A percentile compares a stretch with the other conserved stretches of the same genome.
phyloP scores from a whole-genome alignment of 768 basidiomycete genomes.

The Gymnopilus dilepis region DNA sequence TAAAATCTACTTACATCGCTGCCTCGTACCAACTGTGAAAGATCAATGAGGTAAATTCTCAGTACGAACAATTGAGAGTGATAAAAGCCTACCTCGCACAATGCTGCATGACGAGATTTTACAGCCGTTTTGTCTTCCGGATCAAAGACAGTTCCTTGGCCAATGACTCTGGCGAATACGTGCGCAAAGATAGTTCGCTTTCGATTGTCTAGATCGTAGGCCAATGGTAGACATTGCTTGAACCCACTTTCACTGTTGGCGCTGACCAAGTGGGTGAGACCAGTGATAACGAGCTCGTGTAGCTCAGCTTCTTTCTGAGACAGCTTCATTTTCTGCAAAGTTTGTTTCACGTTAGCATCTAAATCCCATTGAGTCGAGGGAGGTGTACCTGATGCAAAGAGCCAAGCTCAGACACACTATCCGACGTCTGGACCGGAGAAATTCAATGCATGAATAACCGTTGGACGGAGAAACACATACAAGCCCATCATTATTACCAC shows the following conservation, averaged over 20 bases:
- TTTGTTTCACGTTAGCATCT: not conserved
- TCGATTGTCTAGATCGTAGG: conserved; percentile 72
- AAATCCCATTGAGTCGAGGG: not conserved
- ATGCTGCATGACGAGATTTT: conserved; percentile 52
- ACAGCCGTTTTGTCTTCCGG: conserved; percentile 55
- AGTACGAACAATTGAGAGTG: not conserved
- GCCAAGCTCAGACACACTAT: conserved; percentile 54
- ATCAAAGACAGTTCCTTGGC: conserved; percentile 80
- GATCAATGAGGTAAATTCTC: not conserved
- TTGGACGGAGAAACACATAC: conserved; percentile 36
- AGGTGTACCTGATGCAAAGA: conserved; percentile 49
- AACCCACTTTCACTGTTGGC: conserved; percentile 89
- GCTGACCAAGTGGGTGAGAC: conserved; percentile 79
- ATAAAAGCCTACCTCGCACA: conserved; percentile 58
- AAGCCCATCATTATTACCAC: conserved; percentile 50
- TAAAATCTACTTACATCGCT: conserved; percentile 62
- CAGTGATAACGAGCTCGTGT: conserved; percentile 78
- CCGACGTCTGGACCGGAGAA: conserved; percentile 44
- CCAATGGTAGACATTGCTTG: conserved; percentile 83
- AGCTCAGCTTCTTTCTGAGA: conserved; percentile 64
- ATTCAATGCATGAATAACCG: not conserved
- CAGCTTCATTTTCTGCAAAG: conserved; percentile 43
- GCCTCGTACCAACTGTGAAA: conserved; percentile 69
- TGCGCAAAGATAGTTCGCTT: conserved; percentile 84
- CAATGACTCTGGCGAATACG: conserved; percentile 81